Evolutionary conservation across 2,329 filamentous ascomycete genomes (phyloP).

Genomic region (Ceratocystis huliohia): DNA sequence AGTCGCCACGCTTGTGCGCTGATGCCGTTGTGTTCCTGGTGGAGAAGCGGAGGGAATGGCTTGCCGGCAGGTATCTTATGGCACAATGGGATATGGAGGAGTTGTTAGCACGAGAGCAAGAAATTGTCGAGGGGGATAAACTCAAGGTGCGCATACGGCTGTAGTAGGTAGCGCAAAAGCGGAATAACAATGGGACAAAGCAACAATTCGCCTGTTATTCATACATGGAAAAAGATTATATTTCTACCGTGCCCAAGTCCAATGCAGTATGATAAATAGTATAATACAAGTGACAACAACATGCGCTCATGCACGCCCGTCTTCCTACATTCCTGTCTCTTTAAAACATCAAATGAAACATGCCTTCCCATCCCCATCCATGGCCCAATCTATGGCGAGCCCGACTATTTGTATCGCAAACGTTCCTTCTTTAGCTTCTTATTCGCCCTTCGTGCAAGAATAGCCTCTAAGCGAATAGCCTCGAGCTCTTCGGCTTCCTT

Average conservation of each 20-base stretch:
- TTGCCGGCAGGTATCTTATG: conserved; percentile 34
- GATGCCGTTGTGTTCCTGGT: conserved; percentile 35
- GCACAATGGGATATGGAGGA: conserved; percentile 38
- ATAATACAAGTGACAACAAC: background rate
- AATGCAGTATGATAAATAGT: background rate
- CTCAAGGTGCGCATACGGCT: conserved; percentile 23
- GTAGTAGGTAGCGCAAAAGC: background rate
- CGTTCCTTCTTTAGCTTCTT: conserved; percentile 9
- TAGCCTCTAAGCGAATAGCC: background rate
- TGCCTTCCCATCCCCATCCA: background rate
- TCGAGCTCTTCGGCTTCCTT: background rate
- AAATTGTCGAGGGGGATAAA: conserved; percentile 29
- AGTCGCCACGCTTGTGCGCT: conserved; percentile 31
- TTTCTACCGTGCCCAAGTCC: background rate
- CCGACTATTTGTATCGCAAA: background rate
- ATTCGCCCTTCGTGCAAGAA: conserved; percentile 4
- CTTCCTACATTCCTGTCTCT: background rate
- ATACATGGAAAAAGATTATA: background rate
- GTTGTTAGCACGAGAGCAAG: conserved; percentile 31
- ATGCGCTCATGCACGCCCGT: background rate
- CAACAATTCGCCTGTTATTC: background rate
- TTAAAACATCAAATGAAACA: background rate
- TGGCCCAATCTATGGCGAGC: background rate
- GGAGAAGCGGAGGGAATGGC: conserved; percentile 32
- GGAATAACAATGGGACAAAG: no score